Percentiles rank a stretch among this genome's conserved stretches.
Conservation (phyloP, 2,329 filamentous ascomycete species). For the Cryoendolithus antarcticus region DNA sequence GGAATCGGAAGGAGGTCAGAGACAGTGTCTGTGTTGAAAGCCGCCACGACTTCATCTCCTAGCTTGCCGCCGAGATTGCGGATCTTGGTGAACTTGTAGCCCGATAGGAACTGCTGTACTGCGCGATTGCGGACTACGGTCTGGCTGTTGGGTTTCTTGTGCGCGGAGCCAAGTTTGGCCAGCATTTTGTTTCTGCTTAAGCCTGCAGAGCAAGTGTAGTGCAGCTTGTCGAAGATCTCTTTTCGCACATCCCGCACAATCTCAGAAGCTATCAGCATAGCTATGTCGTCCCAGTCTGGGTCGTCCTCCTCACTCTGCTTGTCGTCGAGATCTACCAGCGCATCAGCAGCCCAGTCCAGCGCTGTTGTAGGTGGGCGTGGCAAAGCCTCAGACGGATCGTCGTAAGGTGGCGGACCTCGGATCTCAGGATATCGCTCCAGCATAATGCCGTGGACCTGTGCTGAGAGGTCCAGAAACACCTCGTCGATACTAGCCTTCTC, state of each 20-base stretch:
- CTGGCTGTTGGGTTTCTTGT: constrained; percentile 89
- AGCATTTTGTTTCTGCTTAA: constrained; percentile 89
- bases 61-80: constrained; percentile 90
- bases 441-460: constrained; percentile 65
- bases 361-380: constrained; percentile 62
- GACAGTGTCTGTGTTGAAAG: constrained; percentile 70
- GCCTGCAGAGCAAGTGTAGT: constrained; percentile 86
- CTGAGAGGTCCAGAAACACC: constrained; percentile 84
- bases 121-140: constrained; percentile 87
- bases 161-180: constrained; percentile 79
- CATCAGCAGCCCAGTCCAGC: constrained; percentile 73
- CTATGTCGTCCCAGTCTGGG: constrained; percentile 94
- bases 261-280: constrained; percentile 73
- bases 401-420: constrained; percentile 52
- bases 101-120: constrained; percentile 61
- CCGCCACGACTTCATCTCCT: constrained; percentile 71
- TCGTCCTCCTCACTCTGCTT: constrained; percentile 62
- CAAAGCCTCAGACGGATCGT: constrained; percentile 55
- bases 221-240: constrained; percentile 54
- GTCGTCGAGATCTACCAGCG: constrained; percentile 65
- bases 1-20: constrained; percentile 61
- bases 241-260: constrained; percentile 67
- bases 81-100: constrained; percentile 90
- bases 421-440: constrained; percentile 68
- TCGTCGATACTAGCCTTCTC: constrained; percentile 96